These are phyloP conservation scores for Marasmius sp. DNA, from an alignment of 1,284 basidiomycete genomes.

Conservation along the genomic window DNA sequence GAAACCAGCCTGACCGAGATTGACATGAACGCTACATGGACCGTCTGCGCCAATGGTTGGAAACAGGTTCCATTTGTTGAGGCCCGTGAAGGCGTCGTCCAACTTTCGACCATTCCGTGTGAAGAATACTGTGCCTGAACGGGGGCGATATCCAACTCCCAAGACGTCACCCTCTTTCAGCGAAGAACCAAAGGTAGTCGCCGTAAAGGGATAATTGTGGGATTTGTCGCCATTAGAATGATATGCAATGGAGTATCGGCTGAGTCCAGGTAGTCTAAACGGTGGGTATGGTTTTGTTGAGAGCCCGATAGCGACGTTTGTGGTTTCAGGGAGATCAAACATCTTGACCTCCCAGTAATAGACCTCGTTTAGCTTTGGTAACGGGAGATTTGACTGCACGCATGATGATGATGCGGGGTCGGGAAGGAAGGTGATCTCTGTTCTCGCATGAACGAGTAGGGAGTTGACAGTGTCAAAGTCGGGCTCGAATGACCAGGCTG, in stretches of 20 bases:
- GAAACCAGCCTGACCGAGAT: slow-evolving; percentile 93
- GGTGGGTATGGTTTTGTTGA: slow-evolving; percentile 95
- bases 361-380: slow-evolving; percentile 95
- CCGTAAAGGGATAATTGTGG: slow-evolving; percentile 95
- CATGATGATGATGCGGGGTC: slow-evolving; percentile 91
- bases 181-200: slow-evolving; percentile 80
- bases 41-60: slow-evolving; percentile 94
- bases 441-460: slow-evolving; percentile 88
- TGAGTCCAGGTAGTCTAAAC: slow-evolving; percentile 89
- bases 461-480: slow-evolving; percentile 93
- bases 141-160: slow-evolving; percentile 90
- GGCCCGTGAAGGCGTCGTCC: slow-evolving; percentile 90
- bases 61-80: slow-evolving; percentile 90
- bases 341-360: slow-evolving; percentile 99
- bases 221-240: slow-evolving; percentile 97
- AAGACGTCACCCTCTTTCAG: slow-evolving; percentile 94
- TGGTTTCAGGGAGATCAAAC: slow-evolving; percentile 88
- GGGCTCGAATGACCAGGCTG: slow-evolving; percentile 96
- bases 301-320: slow-evolving; percentile 84
- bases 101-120: slow-evolving; percentile 94
- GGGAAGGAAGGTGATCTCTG: slow-evolving; percentile 93
- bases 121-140: slow-evolving; percentile 95
- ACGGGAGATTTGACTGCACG: slow-evolving; percentile 91
- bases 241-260: slow-evolving; percentile 92
- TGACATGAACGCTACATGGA: slow-evolving; percentile 92